Evolutionary conservation across 768 basidiomycete species (phyloP).

Genomic region (Lanmaoa pseudosensibilis): DNA sequence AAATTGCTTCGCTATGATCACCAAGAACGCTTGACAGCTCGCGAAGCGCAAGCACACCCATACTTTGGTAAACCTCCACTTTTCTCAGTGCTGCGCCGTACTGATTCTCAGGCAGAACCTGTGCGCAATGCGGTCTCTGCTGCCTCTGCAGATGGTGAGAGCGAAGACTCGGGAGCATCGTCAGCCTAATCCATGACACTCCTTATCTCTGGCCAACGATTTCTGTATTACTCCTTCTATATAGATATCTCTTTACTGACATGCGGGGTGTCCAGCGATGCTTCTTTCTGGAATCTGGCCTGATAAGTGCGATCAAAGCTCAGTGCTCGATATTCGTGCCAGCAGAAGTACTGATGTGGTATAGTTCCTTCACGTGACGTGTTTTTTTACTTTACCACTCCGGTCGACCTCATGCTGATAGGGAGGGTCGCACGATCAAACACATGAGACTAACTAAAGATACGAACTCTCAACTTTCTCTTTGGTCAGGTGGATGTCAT

Average conservation of each 20-base stretch:
- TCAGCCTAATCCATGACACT: constrained; percentile 31
- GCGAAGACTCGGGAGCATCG: constrained; percentile 46
- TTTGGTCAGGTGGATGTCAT: constrained; percentile 16
- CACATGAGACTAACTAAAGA: constrained; percentile 10
- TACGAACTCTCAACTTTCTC: background rate
- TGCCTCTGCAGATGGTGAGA: constrained; percentile 57
- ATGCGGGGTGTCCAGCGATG: constrained; percentile 22
- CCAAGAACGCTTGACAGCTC: constrained; percentile 92
- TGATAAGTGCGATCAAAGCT: constrained; percentile 23
- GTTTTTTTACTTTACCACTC: background rate
- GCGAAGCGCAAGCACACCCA: constrained; percentile 88
- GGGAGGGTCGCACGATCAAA: constrained; percentile 1
- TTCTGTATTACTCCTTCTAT: constrained; percentile 36
- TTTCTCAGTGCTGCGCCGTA: constrained; percentile 13
- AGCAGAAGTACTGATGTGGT: background rate
- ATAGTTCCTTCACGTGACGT: constrained; percentile 14
- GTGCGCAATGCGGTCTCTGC: constrained; percentile 51
- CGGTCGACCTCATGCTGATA: constrained; percentile 5
- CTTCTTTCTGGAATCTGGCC: constrained; percentile 12
- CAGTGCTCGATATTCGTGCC: constrained; percentile 8
- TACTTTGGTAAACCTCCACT: constrained; percentile 71
- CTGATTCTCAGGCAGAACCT: constrained; percentile 51
- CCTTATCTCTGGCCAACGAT: constrained; percentile 27
- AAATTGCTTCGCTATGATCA: constrained; percentile 96
- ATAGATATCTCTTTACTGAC: constrained; percentile 32